Evolutionary conservation across 2,329 filamentous ascomycete species (phyloP).

Genomic region (Ophiostoma ulmi): DNA sequence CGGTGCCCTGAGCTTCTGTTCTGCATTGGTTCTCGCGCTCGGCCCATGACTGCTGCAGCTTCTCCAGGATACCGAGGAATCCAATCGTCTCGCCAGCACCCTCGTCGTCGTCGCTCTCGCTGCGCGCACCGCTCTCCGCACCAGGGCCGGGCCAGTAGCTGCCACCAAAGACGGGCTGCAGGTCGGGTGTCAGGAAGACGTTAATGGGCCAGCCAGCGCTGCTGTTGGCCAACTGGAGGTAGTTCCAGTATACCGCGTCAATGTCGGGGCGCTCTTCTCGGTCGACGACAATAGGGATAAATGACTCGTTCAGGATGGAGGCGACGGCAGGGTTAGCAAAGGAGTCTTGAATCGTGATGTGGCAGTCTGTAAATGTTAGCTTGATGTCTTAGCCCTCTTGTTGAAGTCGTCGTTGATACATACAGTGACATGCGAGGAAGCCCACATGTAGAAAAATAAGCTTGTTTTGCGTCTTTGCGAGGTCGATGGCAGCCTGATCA

Average conservation of each 20-base stretch:
- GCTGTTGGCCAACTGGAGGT: conserved; percentile 86
- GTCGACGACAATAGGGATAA: conserved; percentile 89
- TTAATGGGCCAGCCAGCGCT: conserved; percentile 92
- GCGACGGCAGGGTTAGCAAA: conserved; percentile 82
- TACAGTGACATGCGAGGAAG: conserved; percentile 93
- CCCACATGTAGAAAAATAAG: conserved; percentile 92
- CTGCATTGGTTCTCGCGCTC: conserved; percentile 79
- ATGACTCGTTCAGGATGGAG: conserved; percentile 73
- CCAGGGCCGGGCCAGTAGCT: conserved; percentile 91
- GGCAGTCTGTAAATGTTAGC: conserved; percentile 55
- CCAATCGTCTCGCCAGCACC: conserved; percentile 49
- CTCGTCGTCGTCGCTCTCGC: conserved; percentile 50
- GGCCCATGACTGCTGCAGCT: conserved; percentile 69
- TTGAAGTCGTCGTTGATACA: conserved; percentile 32
- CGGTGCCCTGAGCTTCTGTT: conserved; percentile 76
- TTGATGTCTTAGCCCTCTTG: background rate
- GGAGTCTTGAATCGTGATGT: conserved; percentile 88
- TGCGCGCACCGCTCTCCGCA: conserved; percentile 42
- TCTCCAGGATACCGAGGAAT: conserved; percentile 77
- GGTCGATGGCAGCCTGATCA: conserved; percentile 67
- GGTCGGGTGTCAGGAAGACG: conserved; percentile 88
- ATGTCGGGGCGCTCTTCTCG: conserved; percentile 90
- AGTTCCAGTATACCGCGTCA: conserved; percentile 97
- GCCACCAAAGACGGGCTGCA: conserved; percentile 91
- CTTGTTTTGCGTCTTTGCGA: conserved; percentile 77